Evolutionary conservation across 768 basidiomycete genomes (phyloP).

Genomic region (Tephrocybe sp.): DNA sequence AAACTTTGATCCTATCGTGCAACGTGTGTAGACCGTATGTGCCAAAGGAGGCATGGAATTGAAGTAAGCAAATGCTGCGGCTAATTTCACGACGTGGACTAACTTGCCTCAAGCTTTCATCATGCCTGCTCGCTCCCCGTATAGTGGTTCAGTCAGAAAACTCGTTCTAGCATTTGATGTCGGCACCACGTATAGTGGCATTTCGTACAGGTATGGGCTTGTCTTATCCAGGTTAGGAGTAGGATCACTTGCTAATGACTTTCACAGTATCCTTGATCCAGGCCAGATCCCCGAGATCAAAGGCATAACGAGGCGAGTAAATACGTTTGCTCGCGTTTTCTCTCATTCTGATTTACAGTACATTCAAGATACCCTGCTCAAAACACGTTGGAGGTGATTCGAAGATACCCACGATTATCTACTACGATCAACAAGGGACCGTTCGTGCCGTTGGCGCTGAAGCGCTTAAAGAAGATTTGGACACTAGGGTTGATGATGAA

Average conservation of each 20-base stretch:
- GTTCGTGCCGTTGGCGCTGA: constrained; percentile 47
- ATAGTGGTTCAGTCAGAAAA: constrained; percentile 36
- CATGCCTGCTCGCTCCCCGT: constrained; percentile 29
- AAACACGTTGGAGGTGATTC: constrained; percentile 37
- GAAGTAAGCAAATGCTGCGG: constrained; percentile 37
- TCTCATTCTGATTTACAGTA: neutral
- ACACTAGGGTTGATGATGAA: constrained; percentile 38
- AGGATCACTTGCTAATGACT: neutral
- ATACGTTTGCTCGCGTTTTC: constrained; percentile 12
- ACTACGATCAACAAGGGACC: constrained; percentile 38
- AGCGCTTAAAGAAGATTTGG: constrained; percentile 33
- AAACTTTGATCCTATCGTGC: constrained; percentile 5
- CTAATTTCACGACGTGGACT: neutral
- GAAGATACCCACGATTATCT: constrained; percentile 44
- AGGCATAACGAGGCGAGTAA: constrained; percentile 35
- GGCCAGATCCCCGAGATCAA: constrained; percentile 32
- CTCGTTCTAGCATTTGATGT: constrained; percentile 51
- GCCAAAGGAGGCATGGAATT: neutral
- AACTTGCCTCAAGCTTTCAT: neutral
- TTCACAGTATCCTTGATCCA: constrained; percentile 31
- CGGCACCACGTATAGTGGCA: constrained; percentile 49
- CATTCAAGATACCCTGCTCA: constrained; percentile 42
- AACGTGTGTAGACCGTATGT: constrained; percentile 8
- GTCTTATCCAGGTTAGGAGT: no score
- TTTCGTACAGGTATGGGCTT: constrained; percentile 35